Percentiles rank a stretch among this genome's conserved stretches.
Evolutionary conservation across 176 grass and related monocot genomes (phyloP).

Genomic region (Eragrostis nindensis): DNA sequence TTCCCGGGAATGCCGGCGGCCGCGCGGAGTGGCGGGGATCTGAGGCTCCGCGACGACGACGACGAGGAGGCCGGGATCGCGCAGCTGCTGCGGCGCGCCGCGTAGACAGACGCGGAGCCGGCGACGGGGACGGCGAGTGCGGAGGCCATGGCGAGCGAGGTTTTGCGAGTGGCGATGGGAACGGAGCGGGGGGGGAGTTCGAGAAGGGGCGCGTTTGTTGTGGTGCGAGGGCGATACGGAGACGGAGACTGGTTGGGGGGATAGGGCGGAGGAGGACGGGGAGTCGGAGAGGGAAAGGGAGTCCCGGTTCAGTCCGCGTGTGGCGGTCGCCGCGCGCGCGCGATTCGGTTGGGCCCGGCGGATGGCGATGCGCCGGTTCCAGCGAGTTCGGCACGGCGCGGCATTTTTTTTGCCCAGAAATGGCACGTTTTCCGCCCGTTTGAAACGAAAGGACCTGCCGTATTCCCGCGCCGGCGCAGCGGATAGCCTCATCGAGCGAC

Average conservation of each 20-base stretch:
- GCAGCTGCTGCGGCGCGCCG: not conserved
- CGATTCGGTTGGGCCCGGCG: conserved; percentile 10
- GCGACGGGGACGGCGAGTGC: conserved; percentile 37
- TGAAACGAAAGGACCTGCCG: too few species aligned
- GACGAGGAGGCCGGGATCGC: conserved; percentile 35
- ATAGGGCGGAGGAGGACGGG: not conserved
- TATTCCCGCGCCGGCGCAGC: too few species aligned
- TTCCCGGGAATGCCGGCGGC: not conserved
- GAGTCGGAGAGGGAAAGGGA: not conserved
- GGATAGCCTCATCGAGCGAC: not conserved
- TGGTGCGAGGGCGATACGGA: not conserved
- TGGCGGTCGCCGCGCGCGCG: conserved; percentile 5
- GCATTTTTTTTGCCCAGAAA: too few species aligned
- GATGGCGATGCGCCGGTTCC: not conserved
- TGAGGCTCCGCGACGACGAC: conserved; percentile 2
- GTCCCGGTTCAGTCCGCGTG: not conserved
- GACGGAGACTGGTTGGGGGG: conserved; percentile 5
- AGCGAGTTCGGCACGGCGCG: not conserved
- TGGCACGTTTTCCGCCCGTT: not conserved
- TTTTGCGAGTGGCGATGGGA: conserved; percentile 18
- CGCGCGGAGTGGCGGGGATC: conserved; percentile 35
- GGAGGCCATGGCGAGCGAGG: conserved; percentile 54
- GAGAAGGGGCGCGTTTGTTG: conserved; percentile 44
- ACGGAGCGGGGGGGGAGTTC: conserved; percentile 21
- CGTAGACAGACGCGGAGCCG: conserved; percentile 26